Conservation (phyloP, 331 rosid species). For the Cydonia oblonga region DNA sequence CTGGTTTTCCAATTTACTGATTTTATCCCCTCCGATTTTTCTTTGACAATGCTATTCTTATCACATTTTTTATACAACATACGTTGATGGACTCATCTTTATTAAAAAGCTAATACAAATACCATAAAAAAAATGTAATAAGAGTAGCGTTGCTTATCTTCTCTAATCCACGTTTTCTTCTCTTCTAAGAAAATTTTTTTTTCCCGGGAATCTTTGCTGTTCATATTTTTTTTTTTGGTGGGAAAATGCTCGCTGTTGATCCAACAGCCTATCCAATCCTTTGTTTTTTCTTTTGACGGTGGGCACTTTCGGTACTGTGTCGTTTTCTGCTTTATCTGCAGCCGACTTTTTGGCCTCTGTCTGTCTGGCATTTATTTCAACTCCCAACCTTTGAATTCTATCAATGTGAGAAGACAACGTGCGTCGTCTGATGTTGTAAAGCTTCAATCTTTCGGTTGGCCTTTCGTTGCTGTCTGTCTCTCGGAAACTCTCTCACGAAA, state of each 20-base stretch:
- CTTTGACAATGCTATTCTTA: too few relatives aligned
- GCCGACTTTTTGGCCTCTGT: slow-evolving; percentile 48
- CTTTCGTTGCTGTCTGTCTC: slow-evolving; percentile 13
- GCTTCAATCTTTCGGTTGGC: slow-evolving; percentile 42
- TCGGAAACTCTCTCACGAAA: slow-evolving; percentile 8
- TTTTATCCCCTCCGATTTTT: too few relatives aligned
- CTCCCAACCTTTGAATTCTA: slow-evolving; percentile 4
- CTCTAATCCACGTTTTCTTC: too few relatives aligned
- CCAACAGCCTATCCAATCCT: not conserved
- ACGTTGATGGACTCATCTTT: too few relatives aligned
- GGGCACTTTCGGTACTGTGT: slow-evolving; percentile 23
- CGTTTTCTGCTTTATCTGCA: slow-evolving; percentile 8
- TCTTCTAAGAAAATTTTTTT: too few relatives aligned
- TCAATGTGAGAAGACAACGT: slow-evolving; percentile 22
- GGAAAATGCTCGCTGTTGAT: slow-evolving; percentile 20
- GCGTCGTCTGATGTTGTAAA: slow-evolving; percentile 47
- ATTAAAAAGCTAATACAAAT: too few relatives aligned
- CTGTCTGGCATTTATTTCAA: slow-evolving; percentile 42
- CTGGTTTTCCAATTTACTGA: too few relatives aligned
- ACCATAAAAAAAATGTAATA: too few relatives aligned
- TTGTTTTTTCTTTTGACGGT: not conserved
- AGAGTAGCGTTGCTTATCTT: too few relatives aligned
- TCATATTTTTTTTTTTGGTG: not conserved
- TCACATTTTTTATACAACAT: too few relatives aligned
- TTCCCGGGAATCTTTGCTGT: slow-evolving; percentile 28